Conservation (phyloP, 306 rosid genomes). For the Quercus glauca region DNA sequence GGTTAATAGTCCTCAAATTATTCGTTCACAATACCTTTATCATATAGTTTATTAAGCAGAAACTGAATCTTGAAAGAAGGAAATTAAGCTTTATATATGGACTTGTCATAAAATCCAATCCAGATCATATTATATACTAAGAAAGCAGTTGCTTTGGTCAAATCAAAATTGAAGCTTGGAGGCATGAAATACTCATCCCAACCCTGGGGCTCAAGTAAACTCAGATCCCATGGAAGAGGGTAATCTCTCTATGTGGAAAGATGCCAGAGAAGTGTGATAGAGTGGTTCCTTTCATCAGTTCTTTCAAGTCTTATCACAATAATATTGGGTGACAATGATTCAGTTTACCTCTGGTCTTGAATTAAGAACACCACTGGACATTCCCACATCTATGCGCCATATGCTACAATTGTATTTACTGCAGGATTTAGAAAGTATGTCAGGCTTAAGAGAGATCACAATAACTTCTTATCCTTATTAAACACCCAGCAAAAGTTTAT, state of each 20-base stretch:
- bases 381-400: conserved; percentile 98
- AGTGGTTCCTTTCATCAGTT: neutral
- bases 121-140: neutral
- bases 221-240: neutral
- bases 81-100: neutral
- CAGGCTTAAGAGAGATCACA: neutral
- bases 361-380: conserved; percentile 95
- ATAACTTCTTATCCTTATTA: neutral
- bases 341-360: conserved; percentile 87
- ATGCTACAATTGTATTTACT: conserved; percentile 90
- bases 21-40: conserved; percentile 12
- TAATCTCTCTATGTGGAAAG: neutral
- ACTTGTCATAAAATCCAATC: neutral
- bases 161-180: neutral
- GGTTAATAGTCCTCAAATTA: conserved; percentile 19
- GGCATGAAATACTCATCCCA: neutral
- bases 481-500: neutral
- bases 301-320: neutral
- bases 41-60: neutral
- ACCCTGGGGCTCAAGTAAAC: neutral
- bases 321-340: neutral
- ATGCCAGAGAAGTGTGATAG: conserved; percentile 2
- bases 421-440: conserved; percentile 13
- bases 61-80: neutral
- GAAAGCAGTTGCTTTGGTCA: neutral